Percentiles rank a stretch among this genome's conserved stretches.
Conservation (phyloP, 2,329 filamentous ascomycete species). For the Colletotrichum paranaense region DNA sequence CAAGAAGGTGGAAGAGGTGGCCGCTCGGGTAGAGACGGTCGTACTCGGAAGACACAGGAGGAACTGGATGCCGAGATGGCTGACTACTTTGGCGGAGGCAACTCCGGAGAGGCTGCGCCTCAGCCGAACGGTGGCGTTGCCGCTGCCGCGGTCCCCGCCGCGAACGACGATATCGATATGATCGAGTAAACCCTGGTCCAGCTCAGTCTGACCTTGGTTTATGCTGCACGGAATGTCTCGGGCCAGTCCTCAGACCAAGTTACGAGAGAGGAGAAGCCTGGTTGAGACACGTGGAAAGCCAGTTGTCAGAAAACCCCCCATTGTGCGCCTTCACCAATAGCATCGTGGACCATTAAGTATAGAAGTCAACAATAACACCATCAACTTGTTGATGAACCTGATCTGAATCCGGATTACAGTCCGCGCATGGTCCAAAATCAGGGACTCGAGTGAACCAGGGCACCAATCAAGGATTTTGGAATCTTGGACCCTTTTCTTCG, state of each 20-base stretch:
- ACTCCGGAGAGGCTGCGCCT: slow-evolving; percentile 48
- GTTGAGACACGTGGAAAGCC: slow-evolving; percentile 2
- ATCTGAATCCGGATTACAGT: background rate
- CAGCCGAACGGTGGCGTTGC: slow-evolving; percentile 47
- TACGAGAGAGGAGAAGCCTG: background rate
- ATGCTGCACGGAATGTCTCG: background rate
- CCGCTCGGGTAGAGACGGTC: slow-evolving; percentile 55
- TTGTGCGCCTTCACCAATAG: slow-evolving; percentile 5
- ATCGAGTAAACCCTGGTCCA: slow-evolving; percentile 63
- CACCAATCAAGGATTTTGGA: slow-evolving; percentile 15
- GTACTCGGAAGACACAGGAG: slow-evolving; percentile 87
- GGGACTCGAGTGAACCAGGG: background rate
- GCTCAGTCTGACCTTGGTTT: background rate
- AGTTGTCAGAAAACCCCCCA: slow-evolving; percentile 1
- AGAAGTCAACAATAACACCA: slow-evolving; percentile 8
- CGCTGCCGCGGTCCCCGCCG: slow-evolving; percentile 45
- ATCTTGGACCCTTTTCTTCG: slow-evolving; percentile 1
- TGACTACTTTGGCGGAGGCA: slow-evolving; percentile 79
- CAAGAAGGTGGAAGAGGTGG: slow-evolving; percentile 52
- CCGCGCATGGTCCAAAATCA: background rate
- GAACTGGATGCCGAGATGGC: slow-evolving; percentile 98
- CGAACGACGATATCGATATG: slow-evolving; percentile 75
- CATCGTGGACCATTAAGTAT: slow-evolving; percentile 5
- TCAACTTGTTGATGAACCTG: background rate
- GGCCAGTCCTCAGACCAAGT: background rate